Base-by-base conservation (phyloP, 768 basidiomycete genomes). In the Russula sp. region DNA sequence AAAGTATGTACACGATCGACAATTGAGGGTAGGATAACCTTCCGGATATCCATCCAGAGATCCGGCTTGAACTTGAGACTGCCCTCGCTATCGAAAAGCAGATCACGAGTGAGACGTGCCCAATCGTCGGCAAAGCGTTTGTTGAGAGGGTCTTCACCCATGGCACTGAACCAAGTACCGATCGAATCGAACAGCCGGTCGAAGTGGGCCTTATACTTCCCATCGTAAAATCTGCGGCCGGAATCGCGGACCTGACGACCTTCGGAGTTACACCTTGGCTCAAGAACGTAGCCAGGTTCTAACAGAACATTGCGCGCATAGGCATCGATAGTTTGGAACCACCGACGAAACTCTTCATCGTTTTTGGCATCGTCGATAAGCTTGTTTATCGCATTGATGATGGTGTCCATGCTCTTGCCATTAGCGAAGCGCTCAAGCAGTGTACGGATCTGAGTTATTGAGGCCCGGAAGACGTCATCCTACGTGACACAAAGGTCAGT, bases 401-500 rank as follows among this genome's bases (percentile, higher is more conserved):
- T 80, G 35, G 78, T 72, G 59, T 86, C 77, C 73, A 94, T 80
- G 42, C 83, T 83, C 67, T 75, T 70, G 56, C 81, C 82, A 68
- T 91, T 87, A 7, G 95, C 95, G 71, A 98, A 94, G 22, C 96
- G 86, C 73, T 98, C 94, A 45, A 97, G 83, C 11, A 98, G 78
- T 1, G 84, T 86, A 49, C 90, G 85, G 34, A 94, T 79, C 69
- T 93, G 84, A 42, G 70, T 64, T 29, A 80, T 78, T 13, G 88
- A 80, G 39, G 78, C 73, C 50, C 81, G 75, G 68, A 95, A 76
- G 6, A 78, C 71, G 2, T 79, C 75, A 66, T 91, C 83, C 75
- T 83, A 62, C 47, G 69, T 64, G 29, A 66, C 22, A 13, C 5
- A 14, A 69, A 45, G 53, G 10, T 51, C 65, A 59, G 49, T 55